Percentiles rank a stretch among this genome's conserved stretches.
These are phyloP conservation scores for Vitis hybrid DNA, from an alignment of 177 flowering plant species.

Conservation along the genomic window DNA sequence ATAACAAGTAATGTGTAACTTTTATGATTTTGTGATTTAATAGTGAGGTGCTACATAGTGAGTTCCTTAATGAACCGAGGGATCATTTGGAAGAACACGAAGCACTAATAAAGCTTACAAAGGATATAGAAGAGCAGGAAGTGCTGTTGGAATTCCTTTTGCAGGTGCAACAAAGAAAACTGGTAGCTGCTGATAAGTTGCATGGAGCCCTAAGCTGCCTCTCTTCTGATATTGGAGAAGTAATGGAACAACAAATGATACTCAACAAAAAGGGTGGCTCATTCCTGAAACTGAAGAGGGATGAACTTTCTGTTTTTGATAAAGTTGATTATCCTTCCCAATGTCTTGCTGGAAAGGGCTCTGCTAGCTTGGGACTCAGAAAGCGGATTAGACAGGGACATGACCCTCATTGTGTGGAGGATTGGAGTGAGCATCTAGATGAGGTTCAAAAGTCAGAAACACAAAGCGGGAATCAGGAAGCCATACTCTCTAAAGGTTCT, in stretches of 20 bases:
- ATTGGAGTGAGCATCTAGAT: constrained; percentile 32
- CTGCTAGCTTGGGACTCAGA: constrained; percentile 46
- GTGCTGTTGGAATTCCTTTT: constrained; percentile 79
- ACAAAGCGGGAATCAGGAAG: constrained; percentile 35
- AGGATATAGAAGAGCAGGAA: constrained; percentile 84
- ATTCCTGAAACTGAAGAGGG: constrained; percentile 29
- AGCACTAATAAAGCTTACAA: constrained; percentile 71
- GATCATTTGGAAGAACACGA: constrained; percentile 69
- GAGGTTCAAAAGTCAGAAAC: constrained; percentile 34
- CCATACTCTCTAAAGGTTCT: constrained; percentile 48
- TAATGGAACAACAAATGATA: constrained; percentile 45
- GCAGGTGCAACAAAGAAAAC: constrained; percentile 64
- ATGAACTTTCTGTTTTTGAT: constrained; percentile 29
- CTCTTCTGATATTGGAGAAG: constrained; percentile 83
- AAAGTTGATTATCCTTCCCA: constrained; percentile 12
- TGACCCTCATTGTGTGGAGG: constrained; percentile 23
- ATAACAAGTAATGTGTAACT: not conserved
- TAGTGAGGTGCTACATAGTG: constrained; percentile 88
- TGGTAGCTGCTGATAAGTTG: constrained; percentile 69
- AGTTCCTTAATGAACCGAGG: constrained; percentile 79
- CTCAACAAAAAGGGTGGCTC: constrained; percentile 39
- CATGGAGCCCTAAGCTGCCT: constrained; percentile 54
- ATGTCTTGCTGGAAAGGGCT: constrained; percentile 31
- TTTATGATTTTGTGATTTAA: not conserved
- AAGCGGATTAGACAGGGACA: constrained; percentile 53